Base-by-base conservation (phyloP, 2,329 filamentous ascomycete genomes). In the Colletotrichum sp. region DNA sequence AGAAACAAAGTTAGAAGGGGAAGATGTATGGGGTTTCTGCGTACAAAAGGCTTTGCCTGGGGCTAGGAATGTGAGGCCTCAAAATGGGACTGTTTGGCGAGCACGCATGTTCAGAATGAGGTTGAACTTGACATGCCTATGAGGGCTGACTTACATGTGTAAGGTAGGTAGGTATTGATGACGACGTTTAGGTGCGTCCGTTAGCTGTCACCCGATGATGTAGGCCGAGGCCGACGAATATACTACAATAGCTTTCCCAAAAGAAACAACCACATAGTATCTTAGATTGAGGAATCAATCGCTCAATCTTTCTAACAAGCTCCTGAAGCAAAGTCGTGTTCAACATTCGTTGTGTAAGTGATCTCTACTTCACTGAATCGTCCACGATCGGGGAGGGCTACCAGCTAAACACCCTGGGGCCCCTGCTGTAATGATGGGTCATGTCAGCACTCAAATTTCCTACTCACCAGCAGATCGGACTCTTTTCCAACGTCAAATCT, bases 371-470 rank as follows among this genome's bases (percentile, higher is more conserved):
- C 44, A 52, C 44, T 52, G n/a, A 52, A 12, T 52, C 12, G 0
- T 13, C n/a, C 0, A 13, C 10, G n/a, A 24, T 7, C 10, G n/a
- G 44, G 10, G n/a, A 44, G 3, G n/a, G n/a, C 18, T 0, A 21
- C 44, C 18, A 2, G 44, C 44, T 52, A 13, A 52, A 13, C n/a
- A 21, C 12, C 10, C 44, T 13, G 44, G 44, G n/a, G 10, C n/a
- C n/a, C 44, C 44, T 21, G 44, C 16, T 52, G 16, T 18, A 13
- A 4, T 21, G 10, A 52, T 52, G n/a, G n/a, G 44, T 21, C 10
- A 8, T 2, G 10, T 52, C 44, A 52, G 44, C 44, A 52, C 44
- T 52, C 44, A 52, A 24, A 52, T 52, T 52, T 12, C 44, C 4
- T 21, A 3, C 12, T 8, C 12, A 13, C 44, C 44, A n/a, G n/a